Percentiles rank a stretch among this genome's conserved stretches.
phyloP scores from a whole-genome alignment of 1,284 basidiomycete species.

The Moesziomyces globuligerus region DNA sequence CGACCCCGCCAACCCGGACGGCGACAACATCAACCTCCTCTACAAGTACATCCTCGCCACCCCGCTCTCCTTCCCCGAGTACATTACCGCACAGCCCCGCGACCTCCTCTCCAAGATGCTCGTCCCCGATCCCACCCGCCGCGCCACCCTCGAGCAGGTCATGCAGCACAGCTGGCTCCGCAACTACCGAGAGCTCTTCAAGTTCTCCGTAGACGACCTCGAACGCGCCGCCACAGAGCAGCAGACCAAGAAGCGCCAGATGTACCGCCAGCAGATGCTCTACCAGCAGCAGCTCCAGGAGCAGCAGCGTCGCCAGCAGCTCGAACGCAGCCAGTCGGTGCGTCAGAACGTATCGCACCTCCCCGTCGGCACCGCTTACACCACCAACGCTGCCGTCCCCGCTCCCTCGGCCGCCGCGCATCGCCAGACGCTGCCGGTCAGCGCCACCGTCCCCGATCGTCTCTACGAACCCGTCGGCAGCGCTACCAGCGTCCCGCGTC shows the following conservation, averaged over 20 bases:
- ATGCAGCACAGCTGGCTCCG: slow-evolving; percentile 66
- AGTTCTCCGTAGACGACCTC: slow-evolving; percentile 65
- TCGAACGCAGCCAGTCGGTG: slow-evolving; percentile 50
- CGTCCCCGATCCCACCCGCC: slow-evolving; percentile 62
- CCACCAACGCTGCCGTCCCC: slow-evolving; percentile 37
- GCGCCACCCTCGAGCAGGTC: slow-evolving; percentile 61
- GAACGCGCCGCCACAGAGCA: slow-evolving; percentile 66
- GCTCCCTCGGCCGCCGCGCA: slow-evolving; percentile 14
- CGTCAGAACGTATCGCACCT: slow-evolving; percentile 36
- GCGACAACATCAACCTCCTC: slow-evolving; percentile 98
- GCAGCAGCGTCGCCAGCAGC: slow-evolving; percentile 52
- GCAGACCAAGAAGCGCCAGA: slow-evolving; percentile 65
- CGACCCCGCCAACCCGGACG: slow-evolving; percentile 97
- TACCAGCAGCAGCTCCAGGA: slow-evolving; percentile 64
- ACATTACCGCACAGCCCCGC: slow-evolving; percentile 64
- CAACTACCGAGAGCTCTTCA: slow-evolving; percentile 66
- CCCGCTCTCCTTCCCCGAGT: slow-evolving; percentile 66
- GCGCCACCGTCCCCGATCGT: slow-evolving; percentile 45
- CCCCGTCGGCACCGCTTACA: slow-evolving; percentile 45
- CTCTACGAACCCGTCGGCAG: slow-evolving; percentile 40
- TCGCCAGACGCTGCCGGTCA: slow-evolving; percentile 43
- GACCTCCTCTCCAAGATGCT: slow-evolving; percentile 64
- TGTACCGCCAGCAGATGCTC: slow-evolving; percentile 66
- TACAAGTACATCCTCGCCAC: slow-evolving; percentile 93
- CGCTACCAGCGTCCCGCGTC: slow-evolving; percentile 11